phyloP scores from a whole-genome alignment of 139 green algal species.

The Chlorella vulgaris region DNA sequence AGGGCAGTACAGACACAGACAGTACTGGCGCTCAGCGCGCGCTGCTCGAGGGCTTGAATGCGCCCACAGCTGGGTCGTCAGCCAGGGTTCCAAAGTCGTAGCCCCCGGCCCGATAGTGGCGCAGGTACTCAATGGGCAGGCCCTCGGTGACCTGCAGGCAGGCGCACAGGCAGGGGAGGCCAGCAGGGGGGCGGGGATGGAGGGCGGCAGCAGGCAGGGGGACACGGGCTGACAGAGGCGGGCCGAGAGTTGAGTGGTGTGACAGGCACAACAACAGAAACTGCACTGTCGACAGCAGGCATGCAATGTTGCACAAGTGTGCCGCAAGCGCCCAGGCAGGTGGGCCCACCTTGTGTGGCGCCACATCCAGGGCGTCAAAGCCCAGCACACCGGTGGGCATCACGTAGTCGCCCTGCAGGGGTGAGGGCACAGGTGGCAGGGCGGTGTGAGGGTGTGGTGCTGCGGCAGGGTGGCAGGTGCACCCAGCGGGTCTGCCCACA shows the following conservation, averaged over 20 bases:
- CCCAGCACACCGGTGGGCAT: slow-evolving; percentile 40
- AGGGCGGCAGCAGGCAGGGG: neutral
- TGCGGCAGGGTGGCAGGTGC: neutral
- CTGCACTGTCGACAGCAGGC: too few species aligned
- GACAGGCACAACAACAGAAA: too few species aligned
- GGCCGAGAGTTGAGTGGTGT: neutral
- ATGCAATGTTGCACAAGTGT: too few species aligned
- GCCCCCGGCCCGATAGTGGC: slow-evolving; percentile 71
- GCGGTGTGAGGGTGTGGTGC: neutral
- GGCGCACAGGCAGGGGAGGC: neutral
- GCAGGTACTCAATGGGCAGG: slow-evolving; percentile 80
- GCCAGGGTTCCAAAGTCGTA: slow-evolving; percentile 63
- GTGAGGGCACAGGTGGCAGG: neutral
- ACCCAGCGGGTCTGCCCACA: neutral
- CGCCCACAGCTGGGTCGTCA: slow-evolving; percentile 1
- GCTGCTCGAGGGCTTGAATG: too few species aligned
- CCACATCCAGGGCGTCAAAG: slow-evolving; percentile 71
- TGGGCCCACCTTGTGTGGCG: slow-evolving; percentile 47
- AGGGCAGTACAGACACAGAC: too few species aligned
- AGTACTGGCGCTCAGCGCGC: too few species aligned
- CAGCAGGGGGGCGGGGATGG: neutral
- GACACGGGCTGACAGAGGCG: neutral
- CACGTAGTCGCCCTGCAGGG: slow-evolving; percentile 26
- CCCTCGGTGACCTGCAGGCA: slow-evolving; percentile 76
- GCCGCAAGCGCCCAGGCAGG: too few species aligned